phyloP scores from a whole-genome alignment of 176 grass and related monocot genomes.

The Alopecurus myosuroides region DNA sequence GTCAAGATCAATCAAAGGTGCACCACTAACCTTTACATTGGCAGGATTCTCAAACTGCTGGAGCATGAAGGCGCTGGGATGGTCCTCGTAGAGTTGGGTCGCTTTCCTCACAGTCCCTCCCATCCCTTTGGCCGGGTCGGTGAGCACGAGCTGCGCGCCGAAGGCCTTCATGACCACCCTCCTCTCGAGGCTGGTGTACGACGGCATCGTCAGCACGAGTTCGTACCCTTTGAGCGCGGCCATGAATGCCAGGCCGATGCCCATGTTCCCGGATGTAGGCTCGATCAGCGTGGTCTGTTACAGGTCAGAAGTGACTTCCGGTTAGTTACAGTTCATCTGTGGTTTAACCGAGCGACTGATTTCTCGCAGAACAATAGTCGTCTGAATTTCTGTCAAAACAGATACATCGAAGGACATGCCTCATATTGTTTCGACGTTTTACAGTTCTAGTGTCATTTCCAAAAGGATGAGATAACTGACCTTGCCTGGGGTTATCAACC shows the following conservation, averaged over 20 bases:
- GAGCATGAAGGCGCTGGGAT: conserved; percentile 71
- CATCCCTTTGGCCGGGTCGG: conserved; percentile 83
- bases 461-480: conserved; percentile 16
- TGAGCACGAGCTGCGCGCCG: conserved; percentile 55
- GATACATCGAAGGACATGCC: background rate
- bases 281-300: conserved; percentile 81
- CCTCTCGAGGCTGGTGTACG: conserved; percentile 87
- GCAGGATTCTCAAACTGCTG: conserved; percentile 96
- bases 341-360: background rate
- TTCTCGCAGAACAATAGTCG: background rate
- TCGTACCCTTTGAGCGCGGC: conserved; percentile 83
- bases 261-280: conserved; percentile 89
- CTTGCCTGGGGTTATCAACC: conserved; percentile 85
- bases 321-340: background rate
- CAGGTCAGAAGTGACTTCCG: background rate
- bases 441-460: background rate
- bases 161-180: conserved; percentile 76
- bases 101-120: conserved; percentile 85
- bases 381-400: background rate
- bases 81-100: conserved; percentile 58
- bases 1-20: background rate
- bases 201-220: conserved; percentile 77
- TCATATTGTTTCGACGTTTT: background rate
- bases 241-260: conserved; percentile 67
- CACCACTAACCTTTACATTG: conserved; percentile 65